Evolutionary conservation across 169 alveolate species (phyloP), one percentile per base, ranked within the genome.

Genomic region (Cryptosporidium felis): DNA sequence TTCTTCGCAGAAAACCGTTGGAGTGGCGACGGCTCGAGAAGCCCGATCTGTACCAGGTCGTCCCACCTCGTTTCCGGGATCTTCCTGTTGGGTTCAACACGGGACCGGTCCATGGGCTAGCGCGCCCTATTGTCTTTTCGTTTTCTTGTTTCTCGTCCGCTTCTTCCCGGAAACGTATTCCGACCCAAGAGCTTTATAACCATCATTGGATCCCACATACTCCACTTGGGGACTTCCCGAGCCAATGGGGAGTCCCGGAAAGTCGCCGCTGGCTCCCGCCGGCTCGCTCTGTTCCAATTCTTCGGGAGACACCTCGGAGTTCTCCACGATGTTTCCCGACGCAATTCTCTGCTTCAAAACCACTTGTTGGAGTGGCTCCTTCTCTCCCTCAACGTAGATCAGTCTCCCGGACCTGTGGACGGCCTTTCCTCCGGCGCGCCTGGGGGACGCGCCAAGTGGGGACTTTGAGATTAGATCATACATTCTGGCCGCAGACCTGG

Each of bases 301-400:
- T 53, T 74, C 85, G 3, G 85, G 85, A 12, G 85, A 74, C 9
- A 74, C 38, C 42, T 74, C 85, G 18, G 56, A 49, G 21, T 49
- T 56, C 14, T 51, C 67, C 18, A 74, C 12, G 3, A 74, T 9
- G 1, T 56, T 56, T 4, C 85, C 85, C 2, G 66, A 34, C 6
- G 18, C 26, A 28, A 58, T 53, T 38, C 61, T 74, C 41, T 74
- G 74, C 21, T 56, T 34, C 8, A 59, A 36, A 9, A 74, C 14
- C 18, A 74, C 66, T 38, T 74, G 85, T 6, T 74, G 66, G 36
- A 74, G 36, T 18, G 85, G 85, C 21, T 74, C 44, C 1, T 74
- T 53, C 56, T 28, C 47, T 28, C 67, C 85, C 41, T 74, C 28
- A 18, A 74, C 67, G 23, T 74, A 49, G 28, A 74, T 74, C 40